Base-by-base conservation (phyloP, 139 green algal genomes). In the Edaphochlamys debaryana region DNA sequence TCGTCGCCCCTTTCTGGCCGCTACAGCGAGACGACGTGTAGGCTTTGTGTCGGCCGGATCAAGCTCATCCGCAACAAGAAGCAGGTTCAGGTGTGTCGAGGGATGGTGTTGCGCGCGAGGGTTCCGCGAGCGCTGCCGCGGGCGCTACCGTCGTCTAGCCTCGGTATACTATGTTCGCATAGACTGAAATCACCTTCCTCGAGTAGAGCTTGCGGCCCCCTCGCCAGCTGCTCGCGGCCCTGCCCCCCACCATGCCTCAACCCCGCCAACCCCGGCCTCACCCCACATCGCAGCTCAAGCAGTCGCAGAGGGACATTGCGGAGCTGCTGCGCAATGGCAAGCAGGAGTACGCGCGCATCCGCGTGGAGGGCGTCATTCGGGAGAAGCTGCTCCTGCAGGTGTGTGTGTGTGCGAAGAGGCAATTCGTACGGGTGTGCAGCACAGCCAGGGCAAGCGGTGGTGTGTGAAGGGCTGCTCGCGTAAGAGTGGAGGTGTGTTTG, bases 291-390 rank as follows among this genome's bases (percentile, higher is more conserved):
- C 91, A 97, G 92, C 73, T 96, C 52, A 93, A 92, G 68, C 40
- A 88, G n/a, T 83, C 93, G 62, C 87, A 90, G 1, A 90, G 86
- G 63, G 94, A 98, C 68, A 92, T 98, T 67, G 92, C 92, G 17
- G 93, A 96, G 38, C 88, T 97, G 52, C 88, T 98, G 42, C 72
- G 81, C 0, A 79, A 64, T 36, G 91, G 91, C 42, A 95, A 96
- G 84, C 88, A 95, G 82, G 94, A 94, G 58, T 95, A 93, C 74
- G 94, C 95, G 19, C 82, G 93, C 50, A 98, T 98, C 72, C 77
- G 96, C 4, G 96, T 98, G 50, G 96, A 98, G 86, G 87, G 93
- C 1, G 90, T 98, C 4, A 95, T 98, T 37, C 89, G 93, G 2
- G 95, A 98, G 84, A 82, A 96, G 30, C 74, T 88, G 54, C 87